A percentile compares a stretch with the other conserved stretches of the same genome.
Conservation (phyloP, 2,329 filamentous ascomycete species). For the Camillea tinctor region DNA sequence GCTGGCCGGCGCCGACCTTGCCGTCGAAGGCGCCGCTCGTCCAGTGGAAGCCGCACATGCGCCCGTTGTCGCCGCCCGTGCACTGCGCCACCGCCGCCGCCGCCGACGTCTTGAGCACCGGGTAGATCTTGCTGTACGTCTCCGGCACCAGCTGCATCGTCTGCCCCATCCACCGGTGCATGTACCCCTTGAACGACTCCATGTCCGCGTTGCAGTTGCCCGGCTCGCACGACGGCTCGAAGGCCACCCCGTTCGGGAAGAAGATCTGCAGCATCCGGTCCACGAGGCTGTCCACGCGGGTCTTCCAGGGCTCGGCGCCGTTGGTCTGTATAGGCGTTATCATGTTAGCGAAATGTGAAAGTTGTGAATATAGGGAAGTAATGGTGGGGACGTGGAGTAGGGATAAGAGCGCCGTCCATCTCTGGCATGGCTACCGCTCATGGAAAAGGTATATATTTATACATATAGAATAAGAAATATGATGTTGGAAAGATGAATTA, state of each 20-base stretch:
- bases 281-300: conserved; percentile 54
- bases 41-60: conserved; percentile 67
- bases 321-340: conserved; percentile 43
- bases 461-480: background rate
- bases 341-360: conserved; percentile 13
- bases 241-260: conserved; percentile 59
- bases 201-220: conserved; percentile 68
- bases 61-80: conserved; percentile 55
- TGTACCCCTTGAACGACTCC: conserved; percentile 69
- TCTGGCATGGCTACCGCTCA: background rate
- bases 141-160: conserved; percentile 62
- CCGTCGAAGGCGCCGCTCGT: conserved; percentile 39
- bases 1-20: conserved; percentile 52
- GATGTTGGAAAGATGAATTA: conserved; percentile 6
- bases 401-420: background rate
- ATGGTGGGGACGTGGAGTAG: background rate
- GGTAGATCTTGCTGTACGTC: conserved; percentile 52
- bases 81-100: conserved; percentile 61
- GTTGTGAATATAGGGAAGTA: background rate
- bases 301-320: conserved; percentile 53
- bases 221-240: conserved; percentile 66
- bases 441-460: background rate
- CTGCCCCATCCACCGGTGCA: conserved; percentile 64
- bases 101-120: conserved; percentile 57
- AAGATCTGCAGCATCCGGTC: conserved; percentile 49